Evolutionary conservation across 352 stramenopile species (phyloP).

Genomic region (Hyaloperonospora brassicae): DNA sequence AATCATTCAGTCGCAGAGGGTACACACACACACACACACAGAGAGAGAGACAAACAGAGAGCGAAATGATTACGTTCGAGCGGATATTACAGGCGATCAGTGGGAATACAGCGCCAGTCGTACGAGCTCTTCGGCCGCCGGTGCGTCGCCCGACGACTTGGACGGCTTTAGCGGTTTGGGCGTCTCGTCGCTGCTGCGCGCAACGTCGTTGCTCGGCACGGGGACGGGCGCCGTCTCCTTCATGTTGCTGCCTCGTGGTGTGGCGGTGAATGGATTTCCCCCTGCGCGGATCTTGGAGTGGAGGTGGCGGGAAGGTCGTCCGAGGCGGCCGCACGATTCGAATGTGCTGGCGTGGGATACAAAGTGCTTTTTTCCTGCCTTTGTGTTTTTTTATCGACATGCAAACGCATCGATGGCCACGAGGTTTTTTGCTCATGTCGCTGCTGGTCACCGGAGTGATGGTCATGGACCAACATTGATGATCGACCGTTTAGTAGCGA

Average conservation of each 20-base stretch:
- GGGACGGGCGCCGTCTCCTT: conserved; percentile 60
- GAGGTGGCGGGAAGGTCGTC: conserved; percentile 5
- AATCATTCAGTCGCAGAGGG: neutral
- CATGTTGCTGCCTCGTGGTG: conserved; percentile 32
- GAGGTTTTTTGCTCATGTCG: no score
- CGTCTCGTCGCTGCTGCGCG: conserved; percentile 34
- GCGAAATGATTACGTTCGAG: no score
- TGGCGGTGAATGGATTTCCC: conserved; percentile 13
- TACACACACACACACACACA: no score
- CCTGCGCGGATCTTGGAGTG: conserved; percentile 21
- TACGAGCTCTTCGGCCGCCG: conserved; percentile 61
- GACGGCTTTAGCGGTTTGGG: conserved; percentile 21
- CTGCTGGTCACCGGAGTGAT: no score
- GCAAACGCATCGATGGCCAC: no score
- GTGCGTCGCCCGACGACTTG: conserved; percentile 23
- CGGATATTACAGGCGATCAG: neutral
- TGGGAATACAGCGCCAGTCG: conserved; percentile 12
- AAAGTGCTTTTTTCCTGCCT: no score
- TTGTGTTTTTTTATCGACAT: no score
- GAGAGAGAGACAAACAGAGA: no score
- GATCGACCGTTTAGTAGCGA: no score
- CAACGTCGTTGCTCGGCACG: conserved; percentile 53
- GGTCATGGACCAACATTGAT: no score
- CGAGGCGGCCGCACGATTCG: neutral
- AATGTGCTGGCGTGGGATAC: no score